Evolutionary conservation across 768 basidiomycete species (phyloP), one percentile per base, ranked within the genome.

Genomic region (Lactifluus volemus): DNA sequence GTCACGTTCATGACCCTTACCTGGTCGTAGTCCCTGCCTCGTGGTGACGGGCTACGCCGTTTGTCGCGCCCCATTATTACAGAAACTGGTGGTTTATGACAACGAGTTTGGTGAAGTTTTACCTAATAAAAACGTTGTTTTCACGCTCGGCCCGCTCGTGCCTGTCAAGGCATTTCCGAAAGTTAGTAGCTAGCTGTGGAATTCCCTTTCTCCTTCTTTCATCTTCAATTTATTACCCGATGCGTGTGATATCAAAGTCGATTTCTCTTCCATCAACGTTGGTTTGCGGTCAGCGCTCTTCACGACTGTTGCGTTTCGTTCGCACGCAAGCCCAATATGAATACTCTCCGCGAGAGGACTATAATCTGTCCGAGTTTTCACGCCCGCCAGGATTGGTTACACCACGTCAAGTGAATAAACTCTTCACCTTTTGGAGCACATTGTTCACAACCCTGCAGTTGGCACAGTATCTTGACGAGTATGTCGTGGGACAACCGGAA

Each of bases 401-500:
- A 19, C 82, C 82, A 17, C 75, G 75, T 65, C 79, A 83, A 76
- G 81, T 78, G 15, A 44, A 14, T 32, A 34, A 39, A 19, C 8
- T 48, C 9, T 14, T 39, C n/a, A 19, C 38, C 19, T 52, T 44
- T 11, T 8, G 12, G 10, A 29, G 15, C 30, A 5, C 25, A 2
- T 42, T 19, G 49, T 50, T 65, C 52, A 63, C 65, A 2, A 32
- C 25, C 39, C 19, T 52, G 34, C 52, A 95, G 91, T 81, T 96
- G 48, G 86, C 85, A 7, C 81, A 87, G 70, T 94, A 92, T 71
- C 81, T 97, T 42, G 86, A 92, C 66, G 85, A 92, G 69, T 97
- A 87, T 69, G 84, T 98, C 41, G 81, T 98, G 17, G 95, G 95
- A 1, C 95, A 98, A 71, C 88, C 91, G 66, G 81, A 79, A 61